Evolutionary conservation across 2,329 filamentous ascomycete genomes (phyloP), one percentile per base, ranked within the genome.

Genomic region (Fusarium fracticaudum): DNA sequence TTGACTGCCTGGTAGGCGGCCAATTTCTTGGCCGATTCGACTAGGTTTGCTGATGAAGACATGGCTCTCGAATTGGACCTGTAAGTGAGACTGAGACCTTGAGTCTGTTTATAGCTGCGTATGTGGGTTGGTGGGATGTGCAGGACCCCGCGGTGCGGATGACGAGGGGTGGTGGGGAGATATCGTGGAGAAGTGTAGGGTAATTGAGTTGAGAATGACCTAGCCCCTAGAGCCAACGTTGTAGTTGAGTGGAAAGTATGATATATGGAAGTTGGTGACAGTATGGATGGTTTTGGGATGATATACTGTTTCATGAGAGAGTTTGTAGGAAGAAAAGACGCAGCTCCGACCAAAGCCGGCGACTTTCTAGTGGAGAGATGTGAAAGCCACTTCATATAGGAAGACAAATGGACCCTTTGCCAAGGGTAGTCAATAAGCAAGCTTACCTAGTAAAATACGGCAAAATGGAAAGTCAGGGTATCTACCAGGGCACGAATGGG

Each of bases 1-100:
- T 88, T 86, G 50, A 95, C 93, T 55, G 94, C 94, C 76, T 89
- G 90, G 82, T 88, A 91, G 72, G 93, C 94, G 60, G 94, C 94
- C 47, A 90, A 88, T 78, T 91, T 90, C 84, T 96, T 96, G 71
- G 94, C 93, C 41, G 87, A 85, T 83, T 96, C 93, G 75, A 95
- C 85, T 26, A 89, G 84, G 33, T 79, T 79, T 37, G 77, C 79
- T 24, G 80, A 78, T 20, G 81, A 80, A 44, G 83, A 79, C 84
- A 86, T 85, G 51, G 60, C 74, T 79, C 75, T 77, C 54, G 54
- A 70, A 41, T 41, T 59, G 50, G 31, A 50, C 43, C 37, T 29
- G 58, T 20, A 51, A 48, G 44, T 71, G 51, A 68, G 60, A 44
- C 69, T 69, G 73, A 68, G 60, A 69, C 63, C 67, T 71, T 65